These are phyloP conservation scores for Hypoxylon sp. DNA, from an alignment of 2,329 filamentous ascomycete genomes.

Conservation along the genomic window DNA sequence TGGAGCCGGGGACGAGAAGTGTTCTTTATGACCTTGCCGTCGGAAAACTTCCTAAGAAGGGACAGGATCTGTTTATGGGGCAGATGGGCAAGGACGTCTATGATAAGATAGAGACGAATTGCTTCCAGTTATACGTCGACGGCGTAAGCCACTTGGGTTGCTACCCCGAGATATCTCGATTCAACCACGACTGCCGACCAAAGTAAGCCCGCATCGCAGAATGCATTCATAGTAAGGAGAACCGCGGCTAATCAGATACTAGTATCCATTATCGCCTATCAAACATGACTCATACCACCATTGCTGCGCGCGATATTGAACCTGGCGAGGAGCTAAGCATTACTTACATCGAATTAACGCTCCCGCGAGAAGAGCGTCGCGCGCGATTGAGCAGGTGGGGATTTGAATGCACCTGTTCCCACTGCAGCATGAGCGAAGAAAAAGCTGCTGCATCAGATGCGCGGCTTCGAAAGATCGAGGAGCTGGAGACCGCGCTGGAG, in stretches of 20 bases:
- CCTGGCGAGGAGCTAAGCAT: conserved; percentile 58
- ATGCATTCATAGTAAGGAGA: neutral
- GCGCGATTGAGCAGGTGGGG: conserved; percentile 55
- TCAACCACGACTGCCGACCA: conserved; percentile 60
- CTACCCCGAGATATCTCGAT: conserved; percentile 55
- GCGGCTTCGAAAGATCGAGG: conserved; percentile 77
- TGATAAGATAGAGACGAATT: conserved; percentile 56
- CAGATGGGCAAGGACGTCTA: conserved; percentile 54
- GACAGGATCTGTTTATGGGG: conserved; percentile 48
- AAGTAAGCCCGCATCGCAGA: conserved; percentile 53
- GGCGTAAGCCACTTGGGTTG: conserved; percentile 53
- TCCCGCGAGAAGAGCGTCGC: conserved; percentile 51
- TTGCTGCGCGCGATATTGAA: conserved; percentile 57
- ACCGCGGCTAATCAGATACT: neutral
- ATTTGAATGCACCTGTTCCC: conserved; percentile 56
- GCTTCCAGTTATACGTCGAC: conserved; percentile 55
- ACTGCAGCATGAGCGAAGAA: conserved; percentile 48
- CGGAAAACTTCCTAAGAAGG: conserved; percentile 47
- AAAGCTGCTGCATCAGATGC: conserved; percentile 61
- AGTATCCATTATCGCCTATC: conserved; percentile 56
- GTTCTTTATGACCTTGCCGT: conserved; percentile 53
- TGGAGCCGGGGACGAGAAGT: conserved; percentile 41
- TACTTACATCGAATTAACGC: conserved; percentile 55
- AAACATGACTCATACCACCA: conserved; percentile 56
- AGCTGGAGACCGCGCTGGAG: conserved; percentile 74